Evolutionary conservation across 23 red algal species (phyloP).

Genomic region (Gracilaria caudata): DNA sequence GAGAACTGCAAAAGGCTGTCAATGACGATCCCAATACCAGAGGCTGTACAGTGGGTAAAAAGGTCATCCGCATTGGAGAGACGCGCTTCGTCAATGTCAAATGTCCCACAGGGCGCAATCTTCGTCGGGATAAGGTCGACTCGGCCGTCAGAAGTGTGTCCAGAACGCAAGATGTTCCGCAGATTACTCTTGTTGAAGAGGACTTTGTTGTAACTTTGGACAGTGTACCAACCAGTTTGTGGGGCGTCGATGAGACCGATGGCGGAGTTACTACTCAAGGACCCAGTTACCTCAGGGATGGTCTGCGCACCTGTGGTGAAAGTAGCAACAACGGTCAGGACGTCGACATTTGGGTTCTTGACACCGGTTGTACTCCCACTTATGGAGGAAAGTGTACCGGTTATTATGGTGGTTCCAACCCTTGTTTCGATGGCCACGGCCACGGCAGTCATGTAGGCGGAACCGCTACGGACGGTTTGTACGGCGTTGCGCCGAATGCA

Average conservation of each 20-base stretch:
- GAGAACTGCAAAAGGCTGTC: background rate
- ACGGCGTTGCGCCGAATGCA: slow-evolving; percentile 29
- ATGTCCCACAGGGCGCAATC: background rate
- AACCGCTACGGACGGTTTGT: slow-evolving; percentile 3
- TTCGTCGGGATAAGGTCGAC: background rate
- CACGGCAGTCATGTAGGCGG: slow-evolving; percentile 49
- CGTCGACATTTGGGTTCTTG: slow-evolving; percentile 42
- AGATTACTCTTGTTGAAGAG: slow-evolving; percentile 19
- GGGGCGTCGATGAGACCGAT: slow-evolving; percentile 47
- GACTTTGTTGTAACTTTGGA: slow-evolving; percentile 14
- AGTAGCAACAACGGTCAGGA: slow-evolving; percentile 28
- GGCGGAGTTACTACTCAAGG: slow-evolving; percentile 14
- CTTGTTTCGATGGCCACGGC: slow-evolving; percentile 30
- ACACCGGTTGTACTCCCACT: slow-evolving; percentile 41
- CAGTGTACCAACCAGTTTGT: background rate
- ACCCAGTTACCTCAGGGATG: background rate
- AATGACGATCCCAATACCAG: background rate
- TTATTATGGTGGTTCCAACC: slow-evolving; percentile 27
- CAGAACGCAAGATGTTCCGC: background rate
- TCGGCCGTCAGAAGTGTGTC: background rate
- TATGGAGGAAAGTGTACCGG: slow-evolving; percentile 19
- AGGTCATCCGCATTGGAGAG: background rate
- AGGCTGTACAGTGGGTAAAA: background rate
- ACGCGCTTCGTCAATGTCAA: slow-evolving; percentile 7
- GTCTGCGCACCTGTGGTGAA: slow-evolving; percentile 22